phyloP scores from a whole-genome alignment of 23 red algal species.

The Cyanidiococcus yangmingshanensis region DNA sequence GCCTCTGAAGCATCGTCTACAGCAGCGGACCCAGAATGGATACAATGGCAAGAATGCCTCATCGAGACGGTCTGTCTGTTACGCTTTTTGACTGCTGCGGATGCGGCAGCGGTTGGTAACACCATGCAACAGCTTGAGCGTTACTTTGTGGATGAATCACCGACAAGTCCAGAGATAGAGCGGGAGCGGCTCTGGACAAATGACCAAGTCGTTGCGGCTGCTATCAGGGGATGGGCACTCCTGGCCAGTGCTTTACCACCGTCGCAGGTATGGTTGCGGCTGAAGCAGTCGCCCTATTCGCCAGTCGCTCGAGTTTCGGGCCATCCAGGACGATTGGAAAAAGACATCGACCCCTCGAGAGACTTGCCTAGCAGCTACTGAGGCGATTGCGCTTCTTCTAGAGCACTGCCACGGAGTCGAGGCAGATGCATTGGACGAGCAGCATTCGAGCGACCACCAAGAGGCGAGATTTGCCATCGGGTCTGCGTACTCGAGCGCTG shows the following conservation, averaged over 20 bases:
- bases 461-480: not conserved
- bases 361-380: not conserved
- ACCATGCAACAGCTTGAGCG: not conserved
- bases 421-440: not conserved
- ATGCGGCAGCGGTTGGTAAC: not conserved
- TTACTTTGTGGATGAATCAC: not conserved
- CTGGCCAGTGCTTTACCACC: not conserved
- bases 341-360: not conserved
- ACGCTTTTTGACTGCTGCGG: not conserved
- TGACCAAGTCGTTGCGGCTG: slow-evolving; percentile 3
- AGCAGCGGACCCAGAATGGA: not conserved
- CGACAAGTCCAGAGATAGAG: not conserved
- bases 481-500: too few species aligned
- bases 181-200: not conserved
- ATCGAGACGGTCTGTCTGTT: slow-evolving; percentile 15
- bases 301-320: not conserved
- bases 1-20: not conserved
- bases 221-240: slow-evolving; percentile 8
- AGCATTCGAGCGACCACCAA: not conserved
- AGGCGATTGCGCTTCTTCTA: not conserved
- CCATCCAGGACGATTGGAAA: not conserved
- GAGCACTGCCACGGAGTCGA: not conserved
- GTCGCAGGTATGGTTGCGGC: not conserved
- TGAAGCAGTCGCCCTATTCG: not conserved
- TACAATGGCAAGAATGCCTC: not conserved